Evolutionary conservation across 2,329 filamentous ascomycete species (phyloP).

Genomic region (Thermoascus crustaceus): DNA sequence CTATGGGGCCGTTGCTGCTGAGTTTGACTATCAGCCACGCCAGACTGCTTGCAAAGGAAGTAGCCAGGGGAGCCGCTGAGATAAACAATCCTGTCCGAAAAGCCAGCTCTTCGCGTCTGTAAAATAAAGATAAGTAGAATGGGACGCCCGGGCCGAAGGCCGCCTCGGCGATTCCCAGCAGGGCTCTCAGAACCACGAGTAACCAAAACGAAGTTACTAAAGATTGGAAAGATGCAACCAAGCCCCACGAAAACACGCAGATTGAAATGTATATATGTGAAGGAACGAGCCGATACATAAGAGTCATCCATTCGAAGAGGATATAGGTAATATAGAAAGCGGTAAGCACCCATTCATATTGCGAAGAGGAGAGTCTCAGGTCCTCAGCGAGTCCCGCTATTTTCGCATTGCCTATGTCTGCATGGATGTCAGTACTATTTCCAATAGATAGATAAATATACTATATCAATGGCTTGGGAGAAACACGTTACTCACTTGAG

Average conservation of each 20-base stretch:
- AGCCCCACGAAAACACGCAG: conserved; percentile 67
- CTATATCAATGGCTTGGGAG: background rate
- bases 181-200: conserved; percentile 38
- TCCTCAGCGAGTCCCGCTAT: conserved; percentile 51
- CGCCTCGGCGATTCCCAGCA: conserved; percentile 51
- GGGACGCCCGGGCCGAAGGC: conserved; percentile 57
- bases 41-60: conserved; percentile 65
- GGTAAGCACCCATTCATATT: conserved; percentile 56
- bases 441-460: conserved; percentile 6
- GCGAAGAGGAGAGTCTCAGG: conserved; percentile 44
- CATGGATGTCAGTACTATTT: conserved; percentile 2
- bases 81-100: conserved; percentile 81
- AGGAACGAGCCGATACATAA: conserved; percentile 53
- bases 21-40: conserved; percentile 68
- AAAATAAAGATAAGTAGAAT: conserved; percentile 59
- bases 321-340: conserved; percentile 59
- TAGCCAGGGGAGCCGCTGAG: conserved; percentile 58
- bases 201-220: conserved; percentile 55
- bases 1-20: conserved; percentile 58
- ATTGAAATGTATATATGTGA: conserved; percentile 53
- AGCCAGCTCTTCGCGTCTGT: conserved; percentile 62
- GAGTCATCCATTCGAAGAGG: conserved; percentile 58
- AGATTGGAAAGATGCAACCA: conserved; percentile 66
- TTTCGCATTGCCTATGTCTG: conserved; percentile 55
- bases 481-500: conserved; percentile 53